Base-by-base conservation (phyloP, 1,139 yeast genomes). In the Hansenula sp. region DNA sequence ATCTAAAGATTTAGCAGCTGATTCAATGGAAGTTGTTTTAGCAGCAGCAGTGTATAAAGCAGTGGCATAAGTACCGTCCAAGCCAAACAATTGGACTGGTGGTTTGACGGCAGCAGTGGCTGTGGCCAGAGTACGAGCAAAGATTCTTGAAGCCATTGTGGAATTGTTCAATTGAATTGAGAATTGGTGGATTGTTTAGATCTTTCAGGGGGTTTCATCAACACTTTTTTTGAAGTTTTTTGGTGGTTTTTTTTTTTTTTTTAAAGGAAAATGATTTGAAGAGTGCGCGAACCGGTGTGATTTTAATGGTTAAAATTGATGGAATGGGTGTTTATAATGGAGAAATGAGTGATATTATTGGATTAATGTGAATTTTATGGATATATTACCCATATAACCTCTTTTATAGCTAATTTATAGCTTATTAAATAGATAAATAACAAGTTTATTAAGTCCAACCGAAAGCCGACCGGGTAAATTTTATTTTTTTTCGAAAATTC, bases 1-100 rank as follows among this genome's bases (percentile, higher is more conserved):
- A 54, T 66, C 64, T 57, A 94, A 78, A 35, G 92, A 77, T 58
- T 76, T 71, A 64, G 74, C 79, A 40, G 96, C 80, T 58, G 78
- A 69, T 48, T 81, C 90, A 53, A 92, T 72, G 21, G 88, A 73
- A 29, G 95, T 77, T 56, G 82, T 81, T 75, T 86, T 86, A 53
- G 82, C 83, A 43, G 97, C 85, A 28, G 98, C 97, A 44, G 90
- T 74, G 79, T 83, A 92, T 57, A 92, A 77, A 38, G 99, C 97
- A 47, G 88, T 77, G 57, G 98, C 98, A 65, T 92, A 92, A 50
- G 97, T 89, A 62, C 97, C 98, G 56, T 90, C 97, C 53, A 92
- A 71, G 51, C 98, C 98, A 61, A 79, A 90, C 65, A 92, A 78
- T 75, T 89, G 96, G 51, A 90, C 84, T 45, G 97, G 97, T 46